These are phyloP conservation scores for Dendrobium huoshanense DNA, from an alignment of 106 monocot genomes.

Conservation along the genomic window DNA sequence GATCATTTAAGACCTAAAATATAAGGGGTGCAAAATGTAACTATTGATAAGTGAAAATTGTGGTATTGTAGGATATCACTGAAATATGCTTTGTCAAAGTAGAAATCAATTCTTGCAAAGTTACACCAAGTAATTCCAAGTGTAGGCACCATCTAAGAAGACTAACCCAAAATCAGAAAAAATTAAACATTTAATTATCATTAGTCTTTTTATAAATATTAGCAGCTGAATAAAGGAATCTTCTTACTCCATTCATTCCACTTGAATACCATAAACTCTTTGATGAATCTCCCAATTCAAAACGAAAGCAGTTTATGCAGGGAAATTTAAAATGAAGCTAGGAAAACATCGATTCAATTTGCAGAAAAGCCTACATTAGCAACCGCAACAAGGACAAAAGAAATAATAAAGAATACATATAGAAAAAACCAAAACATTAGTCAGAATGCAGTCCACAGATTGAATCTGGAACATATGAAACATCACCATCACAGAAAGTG, in stretches of 20 bases:
- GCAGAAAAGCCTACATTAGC: not conserved
- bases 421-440: not conserved
- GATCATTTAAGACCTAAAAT: constrained; percentile 40
- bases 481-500: not conserved
- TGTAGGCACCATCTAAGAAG: not conserved
- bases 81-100: too few relatives aligned
- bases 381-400: not conserved
- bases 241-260: not conserved
- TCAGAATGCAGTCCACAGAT: not conserved
- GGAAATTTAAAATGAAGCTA: not conserved
- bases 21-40: not conserved
- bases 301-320: too few relatives aligned
- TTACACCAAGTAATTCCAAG: too few relatives aligned
- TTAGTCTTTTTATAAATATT: not conserved
- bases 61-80: not conserved
- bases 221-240: not conserved
- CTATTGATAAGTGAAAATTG: not conserved
- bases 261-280: too few relatives aligned
- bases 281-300: too few relatives aligned
- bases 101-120: too few relatives aligned
- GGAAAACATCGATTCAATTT: not conserved
- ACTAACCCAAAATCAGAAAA: not conserved
- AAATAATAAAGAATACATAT: not conserved
- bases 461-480: not conserved
- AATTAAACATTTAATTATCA: not conserved